Evolutionary conservation across 352 stramenopile genomes (phyloP).

Genomic region (Phytophthora europaea): DNA sequence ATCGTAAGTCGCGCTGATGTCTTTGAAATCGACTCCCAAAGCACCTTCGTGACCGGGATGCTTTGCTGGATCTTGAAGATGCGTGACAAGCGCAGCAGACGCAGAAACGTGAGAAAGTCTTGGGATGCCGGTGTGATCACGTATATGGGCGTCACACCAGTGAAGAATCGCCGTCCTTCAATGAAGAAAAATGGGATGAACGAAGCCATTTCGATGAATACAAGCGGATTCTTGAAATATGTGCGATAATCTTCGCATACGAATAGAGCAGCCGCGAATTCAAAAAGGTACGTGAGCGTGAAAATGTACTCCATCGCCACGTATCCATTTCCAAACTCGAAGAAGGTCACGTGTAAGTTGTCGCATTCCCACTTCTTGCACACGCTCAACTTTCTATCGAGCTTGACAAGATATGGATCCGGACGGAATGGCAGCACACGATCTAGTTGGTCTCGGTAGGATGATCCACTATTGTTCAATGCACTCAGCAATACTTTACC

Average conservation of each 20-base stretch:
- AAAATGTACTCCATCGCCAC: slow-evolving; percentile 74
- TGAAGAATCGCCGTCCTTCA: slow-evolving; percentile 54
- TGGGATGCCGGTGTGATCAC: slow-evolving; percentile 73
- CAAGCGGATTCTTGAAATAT: slow-evolving; percentile 76
- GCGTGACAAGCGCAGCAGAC: slow-evolving; percentile 66
- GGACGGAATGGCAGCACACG: slow-evolving; percentile 64
- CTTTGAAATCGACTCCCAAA: slow-evolving; percentile 87
- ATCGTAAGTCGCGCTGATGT: slow-evolving; percentile 79
- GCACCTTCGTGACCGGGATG: slow-evolving; percentile 81
- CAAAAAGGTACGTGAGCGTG: slow-evolving; percentile 71
- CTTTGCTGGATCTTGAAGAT: slow-evolving; percentile 87
- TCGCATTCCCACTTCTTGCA: slow-evolving; percentile 86
- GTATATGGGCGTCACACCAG: slow-evolving; percentile 56
- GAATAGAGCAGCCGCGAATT: slow-evolving; percentile 54
- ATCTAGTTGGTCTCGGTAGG: slow-evolving; percentile 39
- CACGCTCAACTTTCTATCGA: slow-evolving; percentile 53
- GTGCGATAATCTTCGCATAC: slow-evolving; percentile 47
- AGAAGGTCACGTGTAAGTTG: slow-evolving; percentile 75
- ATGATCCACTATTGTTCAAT: slow-evolving; percentile 8
- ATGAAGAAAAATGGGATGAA: slow-evolving; percentile 80
- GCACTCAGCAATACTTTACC: slow-evolving; percentile 27
- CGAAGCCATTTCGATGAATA: slow-evolving; percentile 72
- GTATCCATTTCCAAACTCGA: slow-evolving; percentile 71
- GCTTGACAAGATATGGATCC: slow-evolving; percentile 47
- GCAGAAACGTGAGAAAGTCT: slow-evolving; percentile 69